Percentiles rank a stretch among this genome's conserved stretches.
Evolutionary conservation across 2,329 filamentous ascomycete species (phyloP).

Genomic region (Apiospora pterosperma): DNA sequence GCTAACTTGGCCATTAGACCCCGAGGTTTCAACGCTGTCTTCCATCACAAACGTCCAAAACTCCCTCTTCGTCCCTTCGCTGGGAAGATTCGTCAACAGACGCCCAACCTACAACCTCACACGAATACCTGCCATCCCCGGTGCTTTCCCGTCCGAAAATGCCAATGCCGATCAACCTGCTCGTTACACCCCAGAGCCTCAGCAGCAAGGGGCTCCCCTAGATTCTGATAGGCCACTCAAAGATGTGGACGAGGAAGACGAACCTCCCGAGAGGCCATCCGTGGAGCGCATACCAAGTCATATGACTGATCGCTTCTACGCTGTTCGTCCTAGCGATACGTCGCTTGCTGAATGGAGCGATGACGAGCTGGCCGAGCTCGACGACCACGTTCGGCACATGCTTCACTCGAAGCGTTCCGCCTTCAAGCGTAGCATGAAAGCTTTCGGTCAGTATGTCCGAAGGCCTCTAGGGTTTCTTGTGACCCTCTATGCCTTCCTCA

Average conservation of each 20-base stretch:
- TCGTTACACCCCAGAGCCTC: background rate
- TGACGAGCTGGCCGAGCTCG: conserved; percentile 71
- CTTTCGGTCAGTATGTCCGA: conserved; percentile 75
- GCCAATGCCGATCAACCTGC: background rate
- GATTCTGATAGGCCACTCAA: conserved; percentile 16
- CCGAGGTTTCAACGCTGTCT: conserved; percentile 77
- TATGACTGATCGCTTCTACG: conserved; percentile 71
- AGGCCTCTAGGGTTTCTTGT: conserved; percentile 79
- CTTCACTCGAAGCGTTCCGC: conserved; percentile 76
- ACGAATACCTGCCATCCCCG: conserved; percentile 28
- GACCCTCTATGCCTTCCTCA: conserved; percentile 77
- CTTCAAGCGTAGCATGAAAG: conserved; percentile 76
- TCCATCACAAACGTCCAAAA: conserved; percentile 89
- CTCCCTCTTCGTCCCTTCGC: conserved; percentile 78
- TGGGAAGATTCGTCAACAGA: conserved; percentile 74
- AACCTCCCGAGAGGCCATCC: conserved; percentile 14
- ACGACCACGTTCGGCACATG: conserved; percentile 86
- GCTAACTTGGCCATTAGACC: conserved; percentile 49
- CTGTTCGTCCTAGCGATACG: conserved; percentile 72
- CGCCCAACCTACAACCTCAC: conserved; percentile 75
- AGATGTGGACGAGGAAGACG: conserved; percentile 15
- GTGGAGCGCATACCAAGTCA: conserved; percentile 44
- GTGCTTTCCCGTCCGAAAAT: background rate
- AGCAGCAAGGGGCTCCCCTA: conserved; percentile 8
- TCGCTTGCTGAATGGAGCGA: conserved; percentile 71